Evolutionary conservation across 495 filamentous ascomycete species (phyloP).

Genomic region (Collariella sp.): DNA sequence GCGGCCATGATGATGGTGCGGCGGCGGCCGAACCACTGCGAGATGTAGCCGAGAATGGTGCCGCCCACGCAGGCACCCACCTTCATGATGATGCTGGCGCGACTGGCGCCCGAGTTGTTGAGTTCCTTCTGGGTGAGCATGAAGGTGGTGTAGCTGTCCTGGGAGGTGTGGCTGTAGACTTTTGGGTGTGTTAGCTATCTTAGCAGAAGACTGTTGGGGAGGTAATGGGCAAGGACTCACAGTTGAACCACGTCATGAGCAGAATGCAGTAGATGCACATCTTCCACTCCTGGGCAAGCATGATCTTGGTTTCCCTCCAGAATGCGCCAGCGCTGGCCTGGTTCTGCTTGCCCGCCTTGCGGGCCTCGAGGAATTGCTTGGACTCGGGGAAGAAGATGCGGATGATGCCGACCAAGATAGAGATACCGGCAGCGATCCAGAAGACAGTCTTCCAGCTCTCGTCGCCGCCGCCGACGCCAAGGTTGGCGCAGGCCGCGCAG

Average conservation of each 20-base stretch:
- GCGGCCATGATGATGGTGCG: constrained; percentile 54
- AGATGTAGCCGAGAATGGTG: constrained; percentile 60
- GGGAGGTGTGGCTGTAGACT: constrained; percentile 57
- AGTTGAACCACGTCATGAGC: constrained; percentile 61
- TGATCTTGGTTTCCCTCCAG: constrained; percentile 51
- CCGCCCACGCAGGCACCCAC: constrained; percentile 66
- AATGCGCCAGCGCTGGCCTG: constrained; percentile 45
- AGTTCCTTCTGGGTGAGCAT: constrained; percentile 60
- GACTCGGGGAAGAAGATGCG: constrained; percentile 63
- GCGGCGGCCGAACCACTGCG: constrained; percentile 63
- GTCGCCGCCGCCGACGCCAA: constrained; percentile 50
- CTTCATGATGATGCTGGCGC: constrained; percentile 67
- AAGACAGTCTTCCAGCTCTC: constrained; percentile 59
- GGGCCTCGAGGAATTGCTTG: constrained; percentile 58
- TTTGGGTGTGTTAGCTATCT: constrained; percentile 5
- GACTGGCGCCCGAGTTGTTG: constrained; percentile 47
- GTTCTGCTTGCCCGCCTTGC: constrained; percentile 42
- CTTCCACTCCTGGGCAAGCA: constrained; percentile 61
- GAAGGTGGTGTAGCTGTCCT: constrained; percentile 73
- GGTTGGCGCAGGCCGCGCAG: constrained; percentile 59
- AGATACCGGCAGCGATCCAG: constrained; percentile 49
- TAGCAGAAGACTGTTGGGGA: background rate
- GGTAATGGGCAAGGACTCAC: constrained; percentile 2
- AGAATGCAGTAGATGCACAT: constrained; percentile 62
- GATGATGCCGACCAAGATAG: constrained; percentile 53